A percentile compares a stretch with the other conserved stretches of the same genome.
Conservation (phyloP, 148 eudicot genomes). For the Limonium bicolor region DNA sequence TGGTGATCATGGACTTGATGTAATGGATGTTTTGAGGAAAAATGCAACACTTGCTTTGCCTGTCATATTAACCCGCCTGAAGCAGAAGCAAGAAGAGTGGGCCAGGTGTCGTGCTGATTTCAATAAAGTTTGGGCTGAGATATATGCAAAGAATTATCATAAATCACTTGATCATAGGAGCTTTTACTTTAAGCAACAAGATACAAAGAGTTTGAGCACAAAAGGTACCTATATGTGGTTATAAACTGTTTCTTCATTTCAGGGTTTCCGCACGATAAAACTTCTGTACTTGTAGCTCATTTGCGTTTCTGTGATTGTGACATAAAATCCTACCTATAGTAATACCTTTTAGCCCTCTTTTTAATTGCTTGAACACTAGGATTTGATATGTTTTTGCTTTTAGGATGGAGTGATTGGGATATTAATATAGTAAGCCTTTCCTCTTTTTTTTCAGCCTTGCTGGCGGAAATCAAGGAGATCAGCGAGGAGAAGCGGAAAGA, state of each 20-base stretch:
- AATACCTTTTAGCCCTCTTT: too few relatives aligned
- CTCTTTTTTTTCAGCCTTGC: too few relatives aligned
- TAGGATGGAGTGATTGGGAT: too few relatives aligned
- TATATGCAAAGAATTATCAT: slow-evolving; percentile 85
- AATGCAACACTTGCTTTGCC: slow-evolving; percentile 55
- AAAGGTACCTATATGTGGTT: slow-evolving; percentile 45
- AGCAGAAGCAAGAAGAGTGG: slow-evolving; percentile 98
- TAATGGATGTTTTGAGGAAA: slow-evolving; percentile 71
- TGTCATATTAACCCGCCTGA: slow-evolving; percentile 73
- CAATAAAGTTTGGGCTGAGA: slow-evolving; percentile 92
- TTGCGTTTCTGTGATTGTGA: too few relatives aligned
- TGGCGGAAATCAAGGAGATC: slow-evolving; percentile 69
- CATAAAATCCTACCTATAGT: too few relatives aligned
- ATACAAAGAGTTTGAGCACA: slow-evolving; percentile 80
- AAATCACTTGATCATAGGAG: slow-evolving; percentile 98
- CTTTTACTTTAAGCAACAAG: slow-evolving; percentile 98
- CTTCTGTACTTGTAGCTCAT: too few relatives aligned
- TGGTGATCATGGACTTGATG: slow-evolving; percentile 96
- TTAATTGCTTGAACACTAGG: too few relatives aligned
- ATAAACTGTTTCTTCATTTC: too few relatives aligned
- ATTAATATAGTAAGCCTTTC: too few relatives aligned
- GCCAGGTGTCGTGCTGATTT: slow-evolving; percentile 73
- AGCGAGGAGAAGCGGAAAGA: slow-evolving; percentile 62
- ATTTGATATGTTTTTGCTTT: too few relatives aligned
- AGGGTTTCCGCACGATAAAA: too few relatives aligned